These are phyloP conservation scores for Megacollybia marginata DNA, from an alignment of 768 basidiomycete genomes.

Conservation along the genomic window DNA sequence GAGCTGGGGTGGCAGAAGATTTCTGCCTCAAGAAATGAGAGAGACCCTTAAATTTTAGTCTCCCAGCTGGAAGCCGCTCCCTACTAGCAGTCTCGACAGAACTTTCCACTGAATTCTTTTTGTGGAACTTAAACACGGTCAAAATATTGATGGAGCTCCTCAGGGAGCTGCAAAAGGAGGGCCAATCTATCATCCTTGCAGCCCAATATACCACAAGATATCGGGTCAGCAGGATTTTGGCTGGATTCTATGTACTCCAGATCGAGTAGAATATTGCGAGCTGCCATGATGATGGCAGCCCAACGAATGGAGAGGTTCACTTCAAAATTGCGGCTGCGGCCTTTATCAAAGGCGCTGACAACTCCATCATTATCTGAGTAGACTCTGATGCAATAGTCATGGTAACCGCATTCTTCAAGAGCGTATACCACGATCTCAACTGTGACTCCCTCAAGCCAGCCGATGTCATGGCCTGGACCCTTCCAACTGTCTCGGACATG, in stretches of 20 bases:
- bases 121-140: constrained; percentile 2
- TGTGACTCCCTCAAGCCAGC: too few species aligned
- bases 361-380: constrained; percentile 28
- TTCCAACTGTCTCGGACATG: too few species aligned
- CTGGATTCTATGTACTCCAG: constrained; percentile 10
- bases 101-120: neutral
- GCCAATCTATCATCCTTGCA: neutral
- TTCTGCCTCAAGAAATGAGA: neutral
- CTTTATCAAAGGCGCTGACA: constrained; percentile 21
- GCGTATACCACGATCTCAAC: too few species aligned
- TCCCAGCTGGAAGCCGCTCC: neutral
- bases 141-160: constrained; percentile 1
- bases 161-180: constrained; percentile 1
- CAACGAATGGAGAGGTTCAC: too few species aligned
- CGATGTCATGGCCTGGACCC: too few species aligned
- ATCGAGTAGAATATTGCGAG: constrained; percentile 2
- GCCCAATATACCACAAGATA: too few species aligned
- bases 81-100: too few species aligned
- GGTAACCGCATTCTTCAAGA: too few species aligned
- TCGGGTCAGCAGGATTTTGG: too few species aligned
- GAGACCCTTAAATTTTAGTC: neutral
- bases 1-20: neutral
- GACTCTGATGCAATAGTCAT: too few species aligned
- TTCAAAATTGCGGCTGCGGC: too few species aligned
- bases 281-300: constrained; percentile 1